Base-by-base conservation (phyloP, 805 yeast species). In the Hanseniaspora meyeri region DNA sequence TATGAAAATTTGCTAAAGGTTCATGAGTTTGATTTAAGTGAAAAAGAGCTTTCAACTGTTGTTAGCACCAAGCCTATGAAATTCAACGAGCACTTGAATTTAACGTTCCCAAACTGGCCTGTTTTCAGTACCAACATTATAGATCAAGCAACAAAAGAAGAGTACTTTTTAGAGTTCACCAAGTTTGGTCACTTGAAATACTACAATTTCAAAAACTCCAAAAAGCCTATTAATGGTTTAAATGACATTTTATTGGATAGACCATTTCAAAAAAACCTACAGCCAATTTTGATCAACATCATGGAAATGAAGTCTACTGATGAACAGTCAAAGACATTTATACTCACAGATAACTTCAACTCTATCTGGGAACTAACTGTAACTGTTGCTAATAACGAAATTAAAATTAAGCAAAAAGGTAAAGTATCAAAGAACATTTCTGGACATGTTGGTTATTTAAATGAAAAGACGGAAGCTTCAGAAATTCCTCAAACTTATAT, bases 71-170 rank as follows among this genome's bases (percentile, higher is more conserved):
- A 53, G 43, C 57, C 57, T 17, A 53, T 53, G 57, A 53, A 53
- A 16, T 53, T 53, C 31, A 82, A 87, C 62, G 86, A 85, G 68
- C 79, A 77, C 60, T 70, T 91, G 32, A 95, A 86, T 62, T 70
- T 93, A 60, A 76, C 89, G 58, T 93, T 83, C 7, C 96, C 95
- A 4, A 78, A 91, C 11, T 84, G 95, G 86, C 71, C 71, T 19
- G 76, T 87, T 42, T 77, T 81, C 5, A 75, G 68, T 34, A 77
- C 56, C 74, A 88, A 48, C 66, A 72, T 55, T 79, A 82, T 62
- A 56, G 75, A 48, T 61, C 24, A 65, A 14, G 45, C 40, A 19
- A 29, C 58, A 8, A 55, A 60, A 19, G 64, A 69, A 36, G 53
- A 61, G 14, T 51, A 51, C 50, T 69, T 88, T 32, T 72, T 85